phyloP scores from a whole-genome alignment of 2,329 filamentous ascomycete species.

The Cercospora sp. region DNA sequence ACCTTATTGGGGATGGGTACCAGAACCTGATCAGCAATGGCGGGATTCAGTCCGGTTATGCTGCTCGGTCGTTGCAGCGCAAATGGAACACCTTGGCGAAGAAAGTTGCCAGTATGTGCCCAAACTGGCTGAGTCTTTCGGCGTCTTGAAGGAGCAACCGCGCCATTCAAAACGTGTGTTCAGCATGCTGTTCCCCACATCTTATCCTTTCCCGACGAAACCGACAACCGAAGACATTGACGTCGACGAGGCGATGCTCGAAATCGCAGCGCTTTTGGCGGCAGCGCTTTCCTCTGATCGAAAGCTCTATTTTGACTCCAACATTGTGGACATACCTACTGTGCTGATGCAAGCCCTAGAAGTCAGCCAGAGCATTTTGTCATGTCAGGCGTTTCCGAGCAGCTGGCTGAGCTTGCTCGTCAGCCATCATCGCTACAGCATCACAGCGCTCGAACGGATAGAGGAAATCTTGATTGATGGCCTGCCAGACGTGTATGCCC shows the following conservation, averaged over 20 bases:
- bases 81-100: slow-evolving; percentile 72
- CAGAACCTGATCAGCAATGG: slow-evolving; percentile 75
- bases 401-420: slow-evolving; percentile 93
- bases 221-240: slow-evolving; percentile 54
- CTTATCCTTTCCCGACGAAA: slow-evolving; percentile 84
- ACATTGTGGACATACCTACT: slow-evolving; percentile 67
- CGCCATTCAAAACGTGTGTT: slow-evolving; percentile 61
- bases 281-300: slow-evolving; percentile 47
- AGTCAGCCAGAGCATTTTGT: slow-evolving; percentile 84
- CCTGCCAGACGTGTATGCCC: slow-evolving; percentile 84
- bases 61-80: slow-evolving; percentile 86
- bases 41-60: slow-evolving; percentile 90
- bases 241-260: slow-evolving; percentile 77
- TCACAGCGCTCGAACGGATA: slow-evolving; percentile 81
- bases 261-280: slow-evolving; percentile 83
- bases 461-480: slow-evolving; percentile 76
- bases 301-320: slow-evolving; percentile 37
- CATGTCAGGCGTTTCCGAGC: slow-evolving; percentile 83
- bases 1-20: slow-evolving; percentile 83
- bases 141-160: slow-evolving; percentile 68
- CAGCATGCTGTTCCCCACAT: slow-evolving; percentile 83
- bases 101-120: slow-evolving; percentile 87
- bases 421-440: slow-evolving; percentile 60
- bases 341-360: slow-evolving; percentile 77
- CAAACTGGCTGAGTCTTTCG: slow-evolving; percentile 86